These are phyloP conservation scores for Blastocystis sp. DNA, from an alignment of 352 stramenopile species.

Conservation along the genomic window DNA sequence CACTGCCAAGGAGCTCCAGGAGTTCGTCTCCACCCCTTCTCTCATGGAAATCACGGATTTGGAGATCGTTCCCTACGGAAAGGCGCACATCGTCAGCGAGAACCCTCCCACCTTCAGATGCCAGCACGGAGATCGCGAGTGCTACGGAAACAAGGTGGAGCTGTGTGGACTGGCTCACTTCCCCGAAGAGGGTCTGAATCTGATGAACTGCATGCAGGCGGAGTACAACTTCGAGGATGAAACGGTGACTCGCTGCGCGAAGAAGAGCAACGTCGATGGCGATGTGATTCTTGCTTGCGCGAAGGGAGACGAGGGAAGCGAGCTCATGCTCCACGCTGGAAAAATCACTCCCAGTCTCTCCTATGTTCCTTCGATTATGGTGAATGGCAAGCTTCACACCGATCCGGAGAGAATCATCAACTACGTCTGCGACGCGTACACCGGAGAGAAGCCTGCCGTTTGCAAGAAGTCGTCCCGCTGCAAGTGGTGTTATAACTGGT, in stretches of 20 bases:
- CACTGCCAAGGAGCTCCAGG: neutral
- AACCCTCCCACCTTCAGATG: slow-evolving; percentile 70
- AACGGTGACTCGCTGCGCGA: slow-evolving; percentile 12
- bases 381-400: slow-evolving; percentile 55
- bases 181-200: slow-evolving; percentile 33
- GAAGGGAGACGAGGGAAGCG: slow-evolving; percentile 42
- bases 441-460: slow-evolving; percentile 56
- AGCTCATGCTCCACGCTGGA: slow-evolving; percentile 42
- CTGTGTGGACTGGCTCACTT: slow-evolving; percentile 39
- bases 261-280: slow-evolving; percentile 7
- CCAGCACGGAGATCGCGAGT: slow-evolving; percentile 71
- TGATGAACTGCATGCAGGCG: slow-evolving; percentile 62
- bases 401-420: slow-evolving; percentile 58
- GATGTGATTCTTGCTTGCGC: slow-evolving; percentile 19
- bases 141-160: slow-evolving; percentile 72
- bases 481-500: no score
- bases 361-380: slow-evolving; percentile 63
- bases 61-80: slow-evolving; percentile 72
- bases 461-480: slow-evolving; percentile 41
- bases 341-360: slow-evolving; percentile 47
- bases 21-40: neutral
- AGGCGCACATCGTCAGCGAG: slow-evolving; percentile 57
- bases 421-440: slow-evolving; percentile 63
- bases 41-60: slow-evolving; percentile 71
- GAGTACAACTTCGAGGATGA: slow-evolving; percentile 23